phyloP scores from a whole-genome alignment of 2,329 filamentous ascomycete species.

The Dothistroma pini region DNA sequence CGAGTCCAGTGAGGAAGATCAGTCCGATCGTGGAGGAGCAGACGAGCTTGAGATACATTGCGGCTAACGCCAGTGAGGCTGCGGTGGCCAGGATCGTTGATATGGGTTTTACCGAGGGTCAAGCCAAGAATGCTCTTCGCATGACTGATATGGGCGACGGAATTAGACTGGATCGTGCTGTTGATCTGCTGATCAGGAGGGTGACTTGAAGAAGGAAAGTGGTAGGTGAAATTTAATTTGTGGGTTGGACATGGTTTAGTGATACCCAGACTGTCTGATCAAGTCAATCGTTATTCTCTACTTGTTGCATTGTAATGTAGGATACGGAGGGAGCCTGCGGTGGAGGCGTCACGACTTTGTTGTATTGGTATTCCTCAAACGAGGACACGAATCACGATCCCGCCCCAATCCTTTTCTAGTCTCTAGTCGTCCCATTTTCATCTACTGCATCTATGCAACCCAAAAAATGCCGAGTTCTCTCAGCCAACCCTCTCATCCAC shows the following conservation, averaged over 20 bases:
- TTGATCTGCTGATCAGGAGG: conserved; percentile 51
- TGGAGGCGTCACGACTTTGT: background rate
- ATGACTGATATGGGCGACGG: conserved; percentile 59
- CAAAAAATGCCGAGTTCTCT: background rate
- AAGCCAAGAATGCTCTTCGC: conserved; percentile 56
- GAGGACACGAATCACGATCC: background rate
- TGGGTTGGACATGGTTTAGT: background rate
- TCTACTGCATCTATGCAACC: background rate
- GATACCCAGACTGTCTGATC: background rate
- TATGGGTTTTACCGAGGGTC: conserved; percentile 55
- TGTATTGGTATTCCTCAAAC: background rate
- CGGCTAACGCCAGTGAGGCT: conserved; percentile 48
- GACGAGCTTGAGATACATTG: conserved; percentile 15
- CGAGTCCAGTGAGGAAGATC: conserved; percentile 19
- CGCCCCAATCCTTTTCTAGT: background rate
- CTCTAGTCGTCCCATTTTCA: background rate
- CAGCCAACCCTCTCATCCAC: background rate
- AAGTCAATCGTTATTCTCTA: background rate
- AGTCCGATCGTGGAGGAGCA: conserved; percentile 30
- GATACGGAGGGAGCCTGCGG: background rate
- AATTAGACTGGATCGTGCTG: conserved; percentile 54
- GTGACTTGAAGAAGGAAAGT: background rate
- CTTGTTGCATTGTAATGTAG: background rate
- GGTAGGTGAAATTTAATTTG: background rate
- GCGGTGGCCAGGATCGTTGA: conserved; percentile 57